phyloP scores from a whole-genome alignment of 371 early-diverging fungal genomes.

The Caulochytrium protostelioides region DNA sequence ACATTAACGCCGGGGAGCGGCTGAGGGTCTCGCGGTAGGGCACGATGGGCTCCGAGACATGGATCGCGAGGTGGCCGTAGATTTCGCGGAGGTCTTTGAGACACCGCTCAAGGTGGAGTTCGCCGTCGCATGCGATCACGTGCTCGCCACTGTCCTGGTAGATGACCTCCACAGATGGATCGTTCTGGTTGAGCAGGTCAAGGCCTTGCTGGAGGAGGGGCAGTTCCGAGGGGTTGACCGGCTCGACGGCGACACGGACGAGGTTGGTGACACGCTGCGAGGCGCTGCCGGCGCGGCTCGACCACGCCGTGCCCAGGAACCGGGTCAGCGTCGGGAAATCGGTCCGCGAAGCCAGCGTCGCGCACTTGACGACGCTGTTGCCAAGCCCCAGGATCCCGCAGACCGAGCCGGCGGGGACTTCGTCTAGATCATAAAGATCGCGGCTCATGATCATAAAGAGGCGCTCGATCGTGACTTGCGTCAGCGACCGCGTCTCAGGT shows the following conservation, averaged over 20 bases:
- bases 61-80: conserved; percentile 79
- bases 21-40: conserved; percentile 91
- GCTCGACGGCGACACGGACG: conserved; percentile 88
- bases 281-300: conserved; percentile 8
- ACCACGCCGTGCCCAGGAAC: conserved; percentile 21
- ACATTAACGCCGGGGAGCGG: conserved; percentile 16
- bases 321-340: conserved; percentile 20
- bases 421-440: conserved; percentile 53
- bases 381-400: conserved; percentile 89
- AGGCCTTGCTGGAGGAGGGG: conserved; percentile 62
- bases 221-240: conserved; percentile 65
- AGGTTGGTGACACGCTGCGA: conserved; percentile 29
- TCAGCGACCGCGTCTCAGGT: conserved; percentile 35
- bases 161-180: conserved; percentile 76
- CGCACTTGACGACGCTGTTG: conserved; percentile 57
- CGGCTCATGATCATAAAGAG: conserved; percentile 90
- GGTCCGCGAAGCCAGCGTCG: conserved; percentile 43
- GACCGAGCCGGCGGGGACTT: conserved; percentile 83
- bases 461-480: conserved; percentile 45
- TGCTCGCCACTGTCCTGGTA: conserved; percentile 88
- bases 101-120: conserved; percentile 88
- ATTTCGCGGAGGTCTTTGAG: conserved; percentile 79
- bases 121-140: conserved; percentile 85
- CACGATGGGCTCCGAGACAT: conserved; percentile 81
- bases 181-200: conserved; percentile 70